Evolutionary conservation across 257 asterid species (phyloP).

Genomic region (Avicennia marina): DNA sequence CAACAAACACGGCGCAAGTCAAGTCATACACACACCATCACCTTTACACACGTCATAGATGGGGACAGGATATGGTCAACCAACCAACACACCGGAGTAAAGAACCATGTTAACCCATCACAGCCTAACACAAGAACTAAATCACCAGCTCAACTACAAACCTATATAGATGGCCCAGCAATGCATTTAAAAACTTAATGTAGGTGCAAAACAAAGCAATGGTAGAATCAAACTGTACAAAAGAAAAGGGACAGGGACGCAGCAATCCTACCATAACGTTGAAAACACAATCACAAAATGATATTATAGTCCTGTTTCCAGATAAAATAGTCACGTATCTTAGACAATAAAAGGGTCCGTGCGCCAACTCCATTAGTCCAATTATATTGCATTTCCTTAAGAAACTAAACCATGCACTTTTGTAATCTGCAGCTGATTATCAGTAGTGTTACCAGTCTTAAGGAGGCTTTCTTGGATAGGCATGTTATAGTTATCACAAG

Average conservation of each 20-base stretch:
- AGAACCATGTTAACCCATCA: neutral
- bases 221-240: neutral
- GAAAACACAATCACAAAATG: neutral
- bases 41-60: neutral
- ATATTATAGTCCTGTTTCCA: neutral
- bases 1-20: neutral
- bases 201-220: neutral
- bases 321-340: too few species aligned
- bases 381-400: neutral
- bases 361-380: neutral
- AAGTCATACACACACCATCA: neutral
- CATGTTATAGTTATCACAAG: neutral
- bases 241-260: neutral
- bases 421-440: neutral
- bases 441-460: neutral
- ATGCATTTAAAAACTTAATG: neutral
- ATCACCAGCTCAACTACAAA: neutral
- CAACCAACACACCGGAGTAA: neutral
- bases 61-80: neutral
- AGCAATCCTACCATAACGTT: neutral
- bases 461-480: neutral
- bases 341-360: too few species aligned
- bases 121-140: neutral
- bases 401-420: neutral
- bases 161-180: neutral